Percentiles rank a stretch among this genome's conserved stretches.
Evolutionary conservation across 345 rosid species (phyloP).

Genomic region (Lepidium sativum): DNA sequence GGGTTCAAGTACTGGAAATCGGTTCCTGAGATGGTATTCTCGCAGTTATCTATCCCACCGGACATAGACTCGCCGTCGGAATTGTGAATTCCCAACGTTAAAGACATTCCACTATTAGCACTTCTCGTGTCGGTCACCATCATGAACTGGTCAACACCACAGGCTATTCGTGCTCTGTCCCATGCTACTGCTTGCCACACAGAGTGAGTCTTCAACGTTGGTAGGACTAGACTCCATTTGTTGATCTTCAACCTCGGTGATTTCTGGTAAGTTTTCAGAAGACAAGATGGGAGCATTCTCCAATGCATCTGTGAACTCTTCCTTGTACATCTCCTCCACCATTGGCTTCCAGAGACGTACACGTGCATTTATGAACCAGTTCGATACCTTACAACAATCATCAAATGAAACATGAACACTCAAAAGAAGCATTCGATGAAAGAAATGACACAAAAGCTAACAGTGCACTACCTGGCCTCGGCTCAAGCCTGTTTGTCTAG

Average conservation of each 20-base stretch:
- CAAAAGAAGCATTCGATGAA: background rate
- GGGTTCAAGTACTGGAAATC: conserved; percentile 54
- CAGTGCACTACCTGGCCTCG: conserved; percentile 72
- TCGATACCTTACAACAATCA: conserved; percentile 55
- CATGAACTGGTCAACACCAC: conserved; percentile 36
- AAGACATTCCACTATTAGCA: conserved; percentile 61
- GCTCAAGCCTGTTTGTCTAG: conserved; percentile 94
- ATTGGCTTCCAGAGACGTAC: conserved; percentile 99
- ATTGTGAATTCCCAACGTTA: conserved; percentile 76
- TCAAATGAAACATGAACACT: background rate
- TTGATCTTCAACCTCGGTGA: conserved; percentile 38
- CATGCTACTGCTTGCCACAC: conserved; percentile 28
- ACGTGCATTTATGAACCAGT: conserved; percentile 97
- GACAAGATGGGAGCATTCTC: conserved; percentile 65
- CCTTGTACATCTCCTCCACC: conserved; percentile 99
- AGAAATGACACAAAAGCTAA: background rate
- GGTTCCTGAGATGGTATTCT: conserved; percentile 23
- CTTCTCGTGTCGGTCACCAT: conserved; percentile 59
- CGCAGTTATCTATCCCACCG: no score
- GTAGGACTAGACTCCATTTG: conserved; percentile 27
- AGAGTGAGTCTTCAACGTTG: conserved; percentile 24
- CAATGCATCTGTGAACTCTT: conserved; percentile 60
- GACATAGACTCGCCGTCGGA: conserved; percentile 52
- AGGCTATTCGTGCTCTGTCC: conserved; percentile 32
- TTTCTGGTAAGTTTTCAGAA: conserved; percentile 48